A percentile compares a stretch with the other conserved stretches of the same genome.
phyloP scores from a whole-genome alignment of 2,329 filamentous ascomycete species.

The Botrytis medusae region DNA sequence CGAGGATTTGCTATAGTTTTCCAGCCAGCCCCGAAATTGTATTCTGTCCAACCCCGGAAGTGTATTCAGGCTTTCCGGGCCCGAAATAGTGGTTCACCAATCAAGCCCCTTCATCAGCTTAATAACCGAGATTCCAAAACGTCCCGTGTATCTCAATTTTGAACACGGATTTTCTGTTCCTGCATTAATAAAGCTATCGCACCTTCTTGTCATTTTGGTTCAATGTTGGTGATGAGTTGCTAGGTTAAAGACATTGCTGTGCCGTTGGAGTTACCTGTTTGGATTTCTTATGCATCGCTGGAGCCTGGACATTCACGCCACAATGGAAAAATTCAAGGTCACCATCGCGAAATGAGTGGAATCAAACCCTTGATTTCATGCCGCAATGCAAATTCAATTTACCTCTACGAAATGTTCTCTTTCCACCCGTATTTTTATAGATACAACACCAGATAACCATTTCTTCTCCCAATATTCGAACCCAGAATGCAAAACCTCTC shows the following conservation, averaged over 20 bases:
- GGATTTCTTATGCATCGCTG: not conserved
- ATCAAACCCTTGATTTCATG: not conserved
- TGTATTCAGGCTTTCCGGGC: not conserved
- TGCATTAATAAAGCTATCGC: not conserved
- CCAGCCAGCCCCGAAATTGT: not conserved
- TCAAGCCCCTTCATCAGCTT: conserved; percentile 9
- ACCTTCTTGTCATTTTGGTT: not conserved
- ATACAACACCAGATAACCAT: not conserved
- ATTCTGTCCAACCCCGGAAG: conserved; percentile 1
- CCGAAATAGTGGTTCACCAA: conserved; percentile 16
- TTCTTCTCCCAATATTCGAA: not conserved
- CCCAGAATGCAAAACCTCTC: not conserved
- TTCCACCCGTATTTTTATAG: not conserved
- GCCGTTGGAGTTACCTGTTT: not conserved
- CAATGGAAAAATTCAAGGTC: not conserved
- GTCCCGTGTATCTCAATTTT: not conserved
- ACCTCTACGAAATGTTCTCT: not conserved
- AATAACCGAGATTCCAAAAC: conserved; percentile 16
- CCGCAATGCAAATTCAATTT: not conserved
- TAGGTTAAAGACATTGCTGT: not conserved
- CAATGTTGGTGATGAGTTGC: not conserved
- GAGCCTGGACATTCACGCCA: not conserved
- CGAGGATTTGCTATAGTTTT: not conserved
- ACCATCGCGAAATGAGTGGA: not conserved
- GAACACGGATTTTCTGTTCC: not conserved